Evolutionary conservation across 2,329 filamentous ascomycete species (phyloP), one percentile per base, ranked within the genome.

Genomic region (Talaromyces sp.): DNA sequence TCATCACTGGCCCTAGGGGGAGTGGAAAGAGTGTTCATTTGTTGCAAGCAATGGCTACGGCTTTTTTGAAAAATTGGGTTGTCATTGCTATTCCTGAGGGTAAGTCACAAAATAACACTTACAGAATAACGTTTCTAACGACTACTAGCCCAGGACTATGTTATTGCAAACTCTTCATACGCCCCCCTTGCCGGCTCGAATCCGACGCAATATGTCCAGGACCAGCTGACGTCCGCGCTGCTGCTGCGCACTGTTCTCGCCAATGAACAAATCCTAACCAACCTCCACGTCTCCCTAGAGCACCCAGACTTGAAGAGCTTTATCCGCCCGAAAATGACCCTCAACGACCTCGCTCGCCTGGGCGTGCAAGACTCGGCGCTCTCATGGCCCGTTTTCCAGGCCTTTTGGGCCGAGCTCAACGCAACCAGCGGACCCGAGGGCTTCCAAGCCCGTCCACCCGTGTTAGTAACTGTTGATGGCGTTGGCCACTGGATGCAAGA

Each of bases 71-170:
- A 73, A 83, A 89, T 29, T 97, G 92, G 91, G 82, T 96, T 51
- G 92, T 97, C 53, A 82, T 99, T 61, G 88, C 90, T 70, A 83
- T 97, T 56, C 92, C 94, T 41, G 92, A 99, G 78, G 89, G 92
- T 95, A 80, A 68, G 81, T 6, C 41, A 10, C 43, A 51, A 54
- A 26, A 43, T 56, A 24, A 29, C 59, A 31, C 19, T 38, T 29
- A 32, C 24, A 17, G 38, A 14, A 8, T 19, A 24, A 24, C 6
- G 14, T 11, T 31, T 27, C 26, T 52, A 26, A 57, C 26, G 55
- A n/a, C 51, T 55, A 63, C 29, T 66, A 91, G 93, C 86, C 58
- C 88, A 92, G 70, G 92, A 96, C 59, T 80, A 97, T 54, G 88
- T 88, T 64, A 90, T 88, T 64, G 91, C 86, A 55, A 84, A 88